Conservation (phyloP, 495 filamentous ascomycete genomes). For the Baudoinia panamericana region DNA sequence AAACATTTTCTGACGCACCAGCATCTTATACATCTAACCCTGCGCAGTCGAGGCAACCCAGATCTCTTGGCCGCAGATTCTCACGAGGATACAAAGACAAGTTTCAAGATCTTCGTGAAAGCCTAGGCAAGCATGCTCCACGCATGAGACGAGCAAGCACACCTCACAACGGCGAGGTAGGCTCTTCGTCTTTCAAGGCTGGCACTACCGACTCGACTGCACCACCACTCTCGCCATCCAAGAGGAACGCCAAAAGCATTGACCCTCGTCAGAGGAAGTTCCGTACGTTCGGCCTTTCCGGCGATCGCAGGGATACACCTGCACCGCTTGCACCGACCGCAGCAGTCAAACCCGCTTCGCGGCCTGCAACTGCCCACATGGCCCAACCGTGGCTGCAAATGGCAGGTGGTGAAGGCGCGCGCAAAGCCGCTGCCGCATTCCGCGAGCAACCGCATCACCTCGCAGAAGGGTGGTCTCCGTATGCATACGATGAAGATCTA, state of each 20-base stretch:
- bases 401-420: slow-evolving; percentile 14
- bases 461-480: background rate
- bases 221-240: slow-evolving; percentile 15
- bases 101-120: slow-evolving; percentile 5
- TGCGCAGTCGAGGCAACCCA: background rate
- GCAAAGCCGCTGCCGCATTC: slow-evolving; percentile 12
- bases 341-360: background rate
- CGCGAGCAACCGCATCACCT: background rate
- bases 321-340: slow-evolving; percentile 4
- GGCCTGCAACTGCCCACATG: background rate
- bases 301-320: slow-evolving; percentile 18
- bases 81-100: slow-evolving; percentile 8
- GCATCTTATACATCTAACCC: too few relatives aligned
- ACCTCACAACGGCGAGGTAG: slow-evolving; percentile 2
- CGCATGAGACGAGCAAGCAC: slow-evolving; percentile 16
- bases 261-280: slow-evolving; percentile 4
- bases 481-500: slow-evolving; percentile 2
- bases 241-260: slow-evolving; percentile 5
- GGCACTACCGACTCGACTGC: background rate
- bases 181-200: background rate
- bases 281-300: background rate
- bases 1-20: too few relatives aligned
- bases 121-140: background rate
- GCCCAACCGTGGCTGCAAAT: background rate
- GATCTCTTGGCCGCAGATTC: slow-evolving; percentile 12